These are phyloP conservation scores for Daldinia eschscholtzii DNA, from an alignment of 2,329 filamentous ascomycete genomes.

Conservation along the genomic window DNA sequence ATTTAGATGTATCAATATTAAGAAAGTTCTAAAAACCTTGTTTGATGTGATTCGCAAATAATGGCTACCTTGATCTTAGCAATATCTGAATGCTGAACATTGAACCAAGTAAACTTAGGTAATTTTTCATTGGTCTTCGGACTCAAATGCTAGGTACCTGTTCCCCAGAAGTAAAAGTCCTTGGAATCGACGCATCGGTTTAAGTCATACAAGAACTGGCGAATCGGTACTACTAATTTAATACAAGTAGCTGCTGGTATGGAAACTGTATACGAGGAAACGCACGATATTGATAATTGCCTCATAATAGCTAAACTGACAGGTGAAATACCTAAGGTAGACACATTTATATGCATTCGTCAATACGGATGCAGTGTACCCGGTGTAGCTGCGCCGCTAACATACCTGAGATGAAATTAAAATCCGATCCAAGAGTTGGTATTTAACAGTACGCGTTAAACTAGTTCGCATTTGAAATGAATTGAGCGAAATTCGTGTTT, in stretches of 20 bases:
- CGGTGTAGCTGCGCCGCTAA: neutral
- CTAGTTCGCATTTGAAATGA: neutral
- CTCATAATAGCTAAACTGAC: neutral
- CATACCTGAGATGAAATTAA: neutral
- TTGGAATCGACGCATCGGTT: too few species aligned
- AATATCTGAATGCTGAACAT: too few species aligned
- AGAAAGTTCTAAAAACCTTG: neutral
- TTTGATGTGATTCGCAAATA: neutral
- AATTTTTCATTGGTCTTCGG: neutral
- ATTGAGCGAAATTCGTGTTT: neutral
- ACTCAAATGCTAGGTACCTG: neutral
- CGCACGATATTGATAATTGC: too few species aligned
- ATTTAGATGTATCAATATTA: conserved; percentile 8
- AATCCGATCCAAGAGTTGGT: neutral
- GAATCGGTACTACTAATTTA: neutral
- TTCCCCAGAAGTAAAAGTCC: too few species aligned
- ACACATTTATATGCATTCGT: neutral
- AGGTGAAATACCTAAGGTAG: too few species aligned
- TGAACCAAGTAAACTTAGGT: too few species aligned
- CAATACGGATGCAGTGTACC: neutral
- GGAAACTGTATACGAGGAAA: neutral
- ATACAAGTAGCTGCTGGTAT: neutral
- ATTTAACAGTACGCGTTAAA: neutral
- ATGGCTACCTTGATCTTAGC: too few species aligned
- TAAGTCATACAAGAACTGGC: too few species aligned